Base-by-base conservation (phyloP, 768 basidiomycete species). In the Rubroboletus pulcherrimus region DNA sequence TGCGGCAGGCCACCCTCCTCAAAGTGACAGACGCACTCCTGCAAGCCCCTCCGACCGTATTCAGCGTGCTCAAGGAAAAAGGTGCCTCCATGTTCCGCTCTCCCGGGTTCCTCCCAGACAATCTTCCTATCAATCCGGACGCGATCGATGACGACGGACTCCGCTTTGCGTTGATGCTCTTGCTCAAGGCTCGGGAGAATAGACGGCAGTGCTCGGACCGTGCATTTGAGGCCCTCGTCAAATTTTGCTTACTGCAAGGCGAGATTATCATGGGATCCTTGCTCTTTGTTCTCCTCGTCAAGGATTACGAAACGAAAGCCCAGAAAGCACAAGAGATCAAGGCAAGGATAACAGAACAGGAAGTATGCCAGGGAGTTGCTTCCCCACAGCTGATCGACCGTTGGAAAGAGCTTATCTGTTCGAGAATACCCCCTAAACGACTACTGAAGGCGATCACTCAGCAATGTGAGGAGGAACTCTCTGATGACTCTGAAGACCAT, bases 221-320 rank as follows among this genome's bases (percentile, higher is more conserved):
- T 31, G 82, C 89, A 76, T 89, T 84, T 64, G 77, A 78, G 49
- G 74, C 76, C 2, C 69, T 90, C 47, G 75, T 91, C 59, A 74
- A 79, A 4, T 78, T 85, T 9, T 87, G 85, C 53, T 73, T 93
- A 19, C 66, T 90, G 38, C 89, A 92, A 48, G 88, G 89, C 26
- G 91, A 93, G 65, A 83, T 93, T 47, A 78, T 92, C 39, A 76
- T 88, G n/a, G 89, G 82, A 0, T 85, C 86, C 1, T 71, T 91
- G 29, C 71, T 91, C 6, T 88, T 91, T 53, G 86, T 79, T 1
- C 70, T 82, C 40, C 64, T 89, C 19, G 70, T 89, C 41, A 81
- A 85, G 59, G 85, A 89, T 31, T 86, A 79, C 75, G 81, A 87
- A 63, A 54, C 70, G 11, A 72, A 73, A 26, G 69, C 66, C 51